phyloP scores from a whole-genome alignment of 441 rosid species.

The Aleurites moluccanus region DNA sequence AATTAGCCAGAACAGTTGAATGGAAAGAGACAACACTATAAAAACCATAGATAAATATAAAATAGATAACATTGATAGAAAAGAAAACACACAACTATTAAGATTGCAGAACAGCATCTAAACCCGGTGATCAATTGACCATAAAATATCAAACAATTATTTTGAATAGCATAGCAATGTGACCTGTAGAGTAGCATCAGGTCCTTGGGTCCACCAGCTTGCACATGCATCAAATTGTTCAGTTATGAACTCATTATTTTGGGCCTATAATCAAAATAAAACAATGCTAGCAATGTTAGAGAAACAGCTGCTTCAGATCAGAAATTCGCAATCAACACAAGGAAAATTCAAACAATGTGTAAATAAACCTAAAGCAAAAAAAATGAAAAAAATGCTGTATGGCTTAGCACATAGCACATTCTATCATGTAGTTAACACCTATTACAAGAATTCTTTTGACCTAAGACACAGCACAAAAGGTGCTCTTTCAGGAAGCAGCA shows the following conservation, averaged over 20 bases:
- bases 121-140: neutral
- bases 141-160: neutral
- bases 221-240: slow-evolving; percentile 98
- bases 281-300: slow-evolving; percentile 15
- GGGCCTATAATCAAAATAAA: slow-evolving; percentile 37
- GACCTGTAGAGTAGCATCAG: slow-evolving; percentile 90
- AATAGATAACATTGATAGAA: neutral
- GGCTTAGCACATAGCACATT: neutral
- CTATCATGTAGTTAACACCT: neutral
- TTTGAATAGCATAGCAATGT: slow-evolving; percentile 9
- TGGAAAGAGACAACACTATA: neutral
- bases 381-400: neutral
- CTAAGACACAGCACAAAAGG: neutral
- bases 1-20: neutral
- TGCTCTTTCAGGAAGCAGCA: neutral
- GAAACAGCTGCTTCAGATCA: slow-evolving; percentile 6
- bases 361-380: neutral
- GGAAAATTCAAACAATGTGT: neutral
- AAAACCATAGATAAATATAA: neutral
- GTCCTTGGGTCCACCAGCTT: slow-evolving; percentile 99
- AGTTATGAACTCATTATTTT: slow-evolving; percentile 39
- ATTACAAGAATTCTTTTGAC: neutral
- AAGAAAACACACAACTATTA: neutral
- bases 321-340: neutral
- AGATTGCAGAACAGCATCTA: neutral